Evolutionary conservation across 495 filamentous ascomycete species (phyloP).

Genomic region (Podospora sp.): DNA sequence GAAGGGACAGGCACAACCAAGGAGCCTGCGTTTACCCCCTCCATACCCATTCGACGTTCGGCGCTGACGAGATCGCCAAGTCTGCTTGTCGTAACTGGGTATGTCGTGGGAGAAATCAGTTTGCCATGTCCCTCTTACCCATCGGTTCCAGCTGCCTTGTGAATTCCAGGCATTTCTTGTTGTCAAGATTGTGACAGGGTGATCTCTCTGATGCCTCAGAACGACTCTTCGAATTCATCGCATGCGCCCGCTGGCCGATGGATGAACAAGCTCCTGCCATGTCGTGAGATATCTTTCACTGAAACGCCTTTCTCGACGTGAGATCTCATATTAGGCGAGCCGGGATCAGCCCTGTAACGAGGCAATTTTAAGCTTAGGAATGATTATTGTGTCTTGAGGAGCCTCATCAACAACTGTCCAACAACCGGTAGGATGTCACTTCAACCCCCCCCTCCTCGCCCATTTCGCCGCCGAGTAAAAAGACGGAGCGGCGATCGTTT

Average conservation of each 20-base stretch:
- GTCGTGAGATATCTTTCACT: background rate
- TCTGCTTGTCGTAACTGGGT: background rate
- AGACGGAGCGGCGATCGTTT: background rate
- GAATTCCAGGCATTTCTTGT: too few species aligned
- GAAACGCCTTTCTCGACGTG: background rate
- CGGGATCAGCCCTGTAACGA: constrained; percentile 6
- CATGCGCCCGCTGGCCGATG: too few species aligned
- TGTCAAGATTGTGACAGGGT: too few species aligned
- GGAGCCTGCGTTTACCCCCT: background rate
- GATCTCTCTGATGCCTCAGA: too few species aligned
- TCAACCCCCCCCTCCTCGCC: background rate
- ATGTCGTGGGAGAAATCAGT: too few species aligned
- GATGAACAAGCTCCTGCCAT: too few species aligned
- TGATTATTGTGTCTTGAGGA: background rate
- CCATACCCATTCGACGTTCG: background rate
- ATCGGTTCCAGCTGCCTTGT: too few species aligned
- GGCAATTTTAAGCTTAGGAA: background rate
- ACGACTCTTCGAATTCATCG: too few species aligned
- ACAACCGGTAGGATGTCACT: background rate
- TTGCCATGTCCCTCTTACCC: too few species aligned
- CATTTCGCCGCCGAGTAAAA: background rate
- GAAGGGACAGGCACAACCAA: background rate
- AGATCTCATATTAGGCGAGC: background rate
- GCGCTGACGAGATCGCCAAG: background rate
- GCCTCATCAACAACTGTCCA: background rate